These are phyloP conservation scores for Phytopythium montanum DNA, from an alignment of 352 stramenopile genomes.

Conservation along the genomic window DNA sequence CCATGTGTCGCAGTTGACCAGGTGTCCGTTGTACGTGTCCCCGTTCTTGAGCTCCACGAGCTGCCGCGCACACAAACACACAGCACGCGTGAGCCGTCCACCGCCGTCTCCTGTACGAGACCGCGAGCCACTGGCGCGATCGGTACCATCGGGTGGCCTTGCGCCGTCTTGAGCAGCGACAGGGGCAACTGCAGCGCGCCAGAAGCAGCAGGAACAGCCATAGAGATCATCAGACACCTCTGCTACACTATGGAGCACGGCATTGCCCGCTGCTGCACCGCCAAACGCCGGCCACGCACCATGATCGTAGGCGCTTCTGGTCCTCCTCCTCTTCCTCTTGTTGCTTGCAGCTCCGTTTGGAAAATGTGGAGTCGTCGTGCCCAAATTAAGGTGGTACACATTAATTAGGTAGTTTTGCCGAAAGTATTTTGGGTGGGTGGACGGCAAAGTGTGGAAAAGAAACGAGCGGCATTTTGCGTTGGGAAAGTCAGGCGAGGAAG, in stretches of 20 bases:
- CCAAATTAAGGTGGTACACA: no score
- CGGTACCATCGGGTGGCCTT: slow-evolving; percentile 91
- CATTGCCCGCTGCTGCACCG: not conserved
- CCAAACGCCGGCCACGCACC: not conserved
- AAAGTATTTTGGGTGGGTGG: no score
- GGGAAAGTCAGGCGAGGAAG: not conserved
- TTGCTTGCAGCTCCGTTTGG: not conserved
- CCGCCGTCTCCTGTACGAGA: not conserved
- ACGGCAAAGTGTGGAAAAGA: no score
- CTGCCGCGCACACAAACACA: slow-evolving; percentile 21
- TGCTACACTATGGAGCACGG: not conserved
- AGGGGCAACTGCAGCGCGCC: slow-evolving; percentile 84
- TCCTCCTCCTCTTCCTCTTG: not conserved
- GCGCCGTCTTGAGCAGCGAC: slow-evolving; percentile 94
- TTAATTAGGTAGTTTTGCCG: no score
- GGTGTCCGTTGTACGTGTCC: slow-evolving; percentile 97
- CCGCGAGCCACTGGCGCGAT: not conserved
- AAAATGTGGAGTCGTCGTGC: no score
- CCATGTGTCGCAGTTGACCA: slow-evolving; percentile 97
- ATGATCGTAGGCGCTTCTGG: not conserved
- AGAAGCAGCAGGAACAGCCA: not conserved
- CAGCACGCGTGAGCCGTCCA: not conserved
- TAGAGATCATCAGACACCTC: not conserved
- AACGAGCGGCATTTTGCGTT: no score
- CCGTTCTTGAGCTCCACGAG: slow-evolving; percentile 99